Evolutionary conservation across 2,329 filamentous ascomycete species (phyloP).

Genomic region (Chaetomium globosum): DNA sequence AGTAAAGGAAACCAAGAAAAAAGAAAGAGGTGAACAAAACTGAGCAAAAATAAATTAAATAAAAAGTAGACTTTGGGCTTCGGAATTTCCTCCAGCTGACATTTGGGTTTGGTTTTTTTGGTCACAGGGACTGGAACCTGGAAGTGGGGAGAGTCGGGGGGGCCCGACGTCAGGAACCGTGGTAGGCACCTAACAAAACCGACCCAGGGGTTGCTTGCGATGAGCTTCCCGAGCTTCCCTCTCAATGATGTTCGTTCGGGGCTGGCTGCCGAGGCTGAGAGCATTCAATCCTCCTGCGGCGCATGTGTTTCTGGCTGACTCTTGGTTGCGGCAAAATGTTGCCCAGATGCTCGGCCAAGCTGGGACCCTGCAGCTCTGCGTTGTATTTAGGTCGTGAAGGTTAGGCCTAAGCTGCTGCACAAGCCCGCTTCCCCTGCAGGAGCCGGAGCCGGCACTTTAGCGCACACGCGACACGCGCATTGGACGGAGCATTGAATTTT

Average conservation of each 20-base stretch:
- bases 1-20: too few relatives aligned
- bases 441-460: not conserved
- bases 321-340: not conserved
- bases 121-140: too few relatives aligned
- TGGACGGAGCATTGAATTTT: conserved; percentile 2
- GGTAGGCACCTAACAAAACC: too few relatives aligned
- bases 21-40: too few relatives aligned
- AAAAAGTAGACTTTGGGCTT: too few relatives aligned
- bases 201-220: not conserved
- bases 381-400: not conserved
- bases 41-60: too few relatives aligned
- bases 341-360: not conserved
- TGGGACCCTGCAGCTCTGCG: not conserved
- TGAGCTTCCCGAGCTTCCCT: not conserved
- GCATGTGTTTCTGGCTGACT: conserved; percentile 2
- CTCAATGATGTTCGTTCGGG: conserved; percentile 3
- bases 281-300: conserved; percentile 8
- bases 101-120: too few relatives aligned
- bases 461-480: conserved; percentile 16
- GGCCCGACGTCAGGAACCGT: too few relatives aligned
- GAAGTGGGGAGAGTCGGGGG: too few relatives aligned
- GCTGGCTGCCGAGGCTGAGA: not conserved
- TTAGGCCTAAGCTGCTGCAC: conserved; percentile 1
- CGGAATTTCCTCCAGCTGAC: too few relatives aligned
- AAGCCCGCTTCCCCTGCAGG: conserved; percentile 3